Evolutionary conservation across 2,329 filamentous ascomycete genomes (phyloP).

Genomic region (Nannizzia gypsea): DNA sequence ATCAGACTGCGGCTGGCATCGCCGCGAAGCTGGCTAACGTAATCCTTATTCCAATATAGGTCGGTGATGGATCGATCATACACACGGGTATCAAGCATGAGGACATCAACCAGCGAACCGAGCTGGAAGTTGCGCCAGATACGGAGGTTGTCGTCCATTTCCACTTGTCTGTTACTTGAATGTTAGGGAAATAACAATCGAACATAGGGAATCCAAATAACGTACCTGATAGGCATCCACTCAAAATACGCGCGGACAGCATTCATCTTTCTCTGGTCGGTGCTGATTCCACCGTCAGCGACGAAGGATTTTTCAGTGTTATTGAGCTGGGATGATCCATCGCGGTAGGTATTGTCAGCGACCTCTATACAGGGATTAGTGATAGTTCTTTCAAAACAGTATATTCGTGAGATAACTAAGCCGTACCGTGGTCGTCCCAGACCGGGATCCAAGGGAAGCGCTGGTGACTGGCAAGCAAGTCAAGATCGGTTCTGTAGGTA

Average conservation of each 20-base stretch:
- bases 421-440: conserved; percentile 49
- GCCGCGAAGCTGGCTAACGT: conserved; percentile 51
- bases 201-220: conserved; percentile 14
- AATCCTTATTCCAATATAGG: conserved; percentile 48
- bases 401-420: too few relatives aligned
- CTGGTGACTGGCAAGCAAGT: conserved; percentile 46
- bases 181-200: not conserved
- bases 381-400: not conserved
- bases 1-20: conserved; percentile 58
- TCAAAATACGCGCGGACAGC: conserved; percentile 60
- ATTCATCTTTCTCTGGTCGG: conserved; percentile 64
- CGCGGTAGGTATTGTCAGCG: conserved; percentile 53
- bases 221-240: conserved; percentile 46
- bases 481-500: conserved; percentile 50
- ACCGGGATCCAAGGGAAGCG: conserved; percentile 52
- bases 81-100: conserved; percentile 58
- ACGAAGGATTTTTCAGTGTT: conserved; percentile 58
- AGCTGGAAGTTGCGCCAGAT: conserved; percentile 58
- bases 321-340: conserved; percentile 49
- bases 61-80: conserved; percentile 57
- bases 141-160: conserved; percentile 57
- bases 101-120: conserved; percentile 53
- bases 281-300: conserved; percentile 46
- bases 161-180: conserved; percentile 37
- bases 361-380: conserved; percentile 35